Conservation (phyloP, 2,329 filamentous ascomycete species). For the Phyllosticta paracitricarpa region DNA sequence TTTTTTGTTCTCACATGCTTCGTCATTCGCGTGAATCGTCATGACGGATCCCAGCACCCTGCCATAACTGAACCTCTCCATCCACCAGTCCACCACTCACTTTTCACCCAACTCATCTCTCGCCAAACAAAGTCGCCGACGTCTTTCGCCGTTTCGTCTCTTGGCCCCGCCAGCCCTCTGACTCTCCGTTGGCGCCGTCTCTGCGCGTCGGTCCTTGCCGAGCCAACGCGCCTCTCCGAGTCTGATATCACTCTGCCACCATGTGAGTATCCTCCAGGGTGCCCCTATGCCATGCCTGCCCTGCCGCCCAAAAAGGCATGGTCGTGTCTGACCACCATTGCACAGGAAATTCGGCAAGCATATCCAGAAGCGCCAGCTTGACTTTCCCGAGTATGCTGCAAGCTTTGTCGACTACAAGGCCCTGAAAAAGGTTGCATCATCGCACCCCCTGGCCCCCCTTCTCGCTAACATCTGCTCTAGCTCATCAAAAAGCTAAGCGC, state of each 20-base stretch:
- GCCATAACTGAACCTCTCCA: not conserved
- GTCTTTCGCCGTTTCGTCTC: not conserved
- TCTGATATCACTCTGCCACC: not conserved
- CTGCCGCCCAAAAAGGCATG: constrained; percentile 6
- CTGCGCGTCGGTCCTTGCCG: not conserved
- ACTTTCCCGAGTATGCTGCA: constrained; percentile 97
- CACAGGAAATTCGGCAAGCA: constrained; percentile 99
- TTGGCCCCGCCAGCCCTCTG: not conserved
- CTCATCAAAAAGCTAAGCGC: constrained; percentile 97
- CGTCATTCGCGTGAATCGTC: not conserved
- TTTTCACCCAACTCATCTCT: not conserved
- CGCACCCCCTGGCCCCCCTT: not conserved
- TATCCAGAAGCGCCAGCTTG: constrained; percentile 97
- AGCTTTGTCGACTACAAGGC: constrained; percentile 99
- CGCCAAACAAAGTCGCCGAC: not conserved
- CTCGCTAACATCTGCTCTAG: constrained; percentile 39
- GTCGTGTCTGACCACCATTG: constrained; percentile 26
- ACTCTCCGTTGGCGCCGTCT: not conserved
- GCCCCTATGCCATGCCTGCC: not conserved
- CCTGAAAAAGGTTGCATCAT: constrained; percentile 73
- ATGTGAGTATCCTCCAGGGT: not conserved
- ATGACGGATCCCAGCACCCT: not conserved
- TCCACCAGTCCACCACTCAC: not conserved
- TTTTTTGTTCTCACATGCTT: not conserved
- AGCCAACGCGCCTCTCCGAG: not conserved